These are phyloP conservation scores for Alternaria atra DNA, from an alignment of 2,329 filamentous ascomycete species.

Conservation along the genomic window DNA sequence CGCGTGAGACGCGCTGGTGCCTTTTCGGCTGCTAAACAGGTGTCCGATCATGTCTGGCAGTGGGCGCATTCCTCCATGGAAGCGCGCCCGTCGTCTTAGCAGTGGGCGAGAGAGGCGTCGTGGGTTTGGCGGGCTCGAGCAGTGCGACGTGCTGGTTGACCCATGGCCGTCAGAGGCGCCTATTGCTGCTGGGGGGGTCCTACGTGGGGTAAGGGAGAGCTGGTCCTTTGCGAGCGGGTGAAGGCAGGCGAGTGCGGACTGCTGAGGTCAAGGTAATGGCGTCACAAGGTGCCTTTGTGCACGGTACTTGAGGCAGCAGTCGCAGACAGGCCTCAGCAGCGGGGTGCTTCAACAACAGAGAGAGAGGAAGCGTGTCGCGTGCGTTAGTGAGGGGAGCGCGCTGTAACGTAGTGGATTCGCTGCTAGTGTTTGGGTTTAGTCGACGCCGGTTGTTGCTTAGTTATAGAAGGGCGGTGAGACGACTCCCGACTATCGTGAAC, in stretches of 20 bases:
- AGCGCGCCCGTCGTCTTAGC: conserved; percentile 19
- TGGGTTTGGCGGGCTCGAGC: conserved; percentile 32
- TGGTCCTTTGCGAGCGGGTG: background rate
- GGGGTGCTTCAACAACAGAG: background rate
- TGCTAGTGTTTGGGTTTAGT: background rate
- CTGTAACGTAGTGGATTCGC: conserved; percentile 1
- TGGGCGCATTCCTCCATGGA: conserved; percentile 28
- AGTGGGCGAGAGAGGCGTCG: conserved; percentile 27
- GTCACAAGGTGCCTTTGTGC: conserved; percentile 14
- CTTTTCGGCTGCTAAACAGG: conserved; percentile 51
- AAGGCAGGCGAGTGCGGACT: background rate
- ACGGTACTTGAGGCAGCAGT: conserved; percentile 4
- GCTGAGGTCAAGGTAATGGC: conserved; percentile 1
- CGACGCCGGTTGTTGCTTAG: conserved; percentile 5
- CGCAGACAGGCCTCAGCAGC: background rate
- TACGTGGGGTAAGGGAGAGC: conserved; percentile 1
- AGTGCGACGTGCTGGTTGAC: conserved; percentile 32
- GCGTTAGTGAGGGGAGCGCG: conserved; percentile 8
- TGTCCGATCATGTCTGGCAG: conserved; percentile 51
- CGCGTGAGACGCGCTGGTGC: conserved; percentile 31
- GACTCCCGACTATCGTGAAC: conserved; percentile 7
- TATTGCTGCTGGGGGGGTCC: background rate
- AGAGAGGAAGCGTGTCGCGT: conserved; percentile 8
- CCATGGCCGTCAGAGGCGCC: conserved; percentile 36
- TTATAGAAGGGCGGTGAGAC: conserved; percentile 16